Evolutionary conservation across 169 alveolate species (phyloP), one percentile per base, ranked within the genome.

Genomic region (Cryptosporidium sp.): DNA sequence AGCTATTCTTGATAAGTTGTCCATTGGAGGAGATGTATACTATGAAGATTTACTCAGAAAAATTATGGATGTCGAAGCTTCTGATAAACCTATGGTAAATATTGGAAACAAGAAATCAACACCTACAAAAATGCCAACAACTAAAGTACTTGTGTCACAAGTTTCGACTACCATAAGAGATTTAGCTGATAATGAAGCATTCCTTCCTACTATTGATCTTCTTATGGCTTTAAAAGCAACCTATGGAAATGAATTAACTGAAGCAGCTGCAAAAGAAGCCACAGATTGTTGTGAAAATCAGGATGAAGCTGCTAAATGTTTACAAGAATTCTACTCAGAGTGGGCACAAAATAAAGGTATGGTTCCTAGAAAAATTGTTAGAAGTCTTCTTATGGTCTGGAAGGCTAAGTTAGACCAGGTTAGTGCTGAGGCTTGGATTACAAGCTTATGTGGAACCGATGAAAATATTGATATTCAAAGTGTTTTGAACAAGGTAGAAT

Each of bases 391-490:
- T 8, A 80, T 80, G 89, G 89, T 80, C 44, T 80, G 89, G 89
- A 80, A 65, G 42, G 89, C 89, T 2, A 80, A 80, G 31, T n/a
- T 80, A 2, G 89, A 80, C 42, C 75, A 58, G 39, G 89, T 80
- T 42, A 62, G 80, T 42, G 89, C 89, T 9, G 89, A 80, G 65
- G 68, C 89, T 26, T 80, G 89, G 89, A 80, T 80, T 26, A 80
- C 89, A 6, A 80, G 89, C 62, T 33, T 80, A 9, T 61, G 89
- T 65, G 89, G 89, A 18, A 80, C 73, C n/a, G 80, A 80, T 42
- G 89, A 80, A 39, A 65, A 10, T 12, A 80, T 80, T 42, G 23
- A 80, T 42, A 80, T 80, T 62, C 80, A 80, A 42, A 23, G 44
- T 2, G 89, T 62, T 37, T 67, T 80, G 80, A 12, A 37, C 21